phyloP scores from a whole-genome alignment of 768 basidiomycete species.

The Russula ochroleuca region DNA sequence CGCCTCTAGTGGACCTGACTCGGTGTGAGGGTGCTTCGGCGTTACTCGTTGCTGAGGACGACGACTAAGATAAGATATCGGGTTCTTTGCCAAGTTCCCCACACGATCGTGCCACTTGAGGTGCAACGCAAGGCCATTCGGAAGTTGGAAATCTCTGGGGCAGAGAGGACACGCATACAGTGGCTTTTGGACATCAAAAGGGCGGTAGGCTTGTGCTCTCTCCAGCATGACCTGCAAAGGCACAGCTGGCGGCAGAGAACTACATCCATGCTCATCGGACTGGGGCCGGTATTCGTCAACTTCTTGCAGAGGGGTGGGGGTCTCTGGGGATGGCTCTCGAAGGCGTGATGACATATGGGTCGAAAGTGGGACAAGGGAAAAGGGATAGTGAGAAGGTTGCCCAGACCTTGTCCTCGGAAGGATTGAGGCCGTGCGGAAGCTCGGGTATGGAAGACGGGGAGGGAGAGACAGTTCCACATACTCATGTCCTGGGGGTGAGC shows the following conservation, averaged over 20 bases:
- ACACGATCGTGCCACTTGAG: constrained; percentile 28
- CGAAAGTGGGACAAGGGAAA: neutral
- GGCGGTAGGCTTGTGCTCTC: neutral
- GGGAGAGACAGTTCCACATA: neutral
- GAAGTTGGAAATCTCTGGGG: constrained; percentile 22
- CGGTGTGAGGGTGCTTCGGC: neutral
- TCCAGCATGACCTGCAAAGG: constrained; percentile 3
- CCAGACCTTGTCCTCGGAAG: neutral
- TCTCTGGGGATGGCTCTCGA: neutral
- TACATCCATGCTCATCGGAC: neutral
- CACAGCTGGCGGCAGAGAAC: neutral
- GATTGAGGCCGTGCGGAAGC: neutral
- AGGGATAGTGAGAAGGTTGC: neutral
- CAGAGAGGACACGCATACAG: constrained; percentile 25
- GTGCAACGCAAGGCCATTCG: constrained; percentile 27
- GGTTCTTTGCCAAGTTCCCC: neutral
- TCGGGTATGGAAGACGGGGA: constrained; percentile 1
- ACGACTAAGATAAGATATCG: neutral
- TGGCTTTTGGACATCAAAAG: neutral
- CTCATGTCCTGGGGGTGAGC: neutral
- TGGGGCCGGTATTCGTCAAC: neutral
- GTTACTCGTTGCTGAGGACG: neutral
- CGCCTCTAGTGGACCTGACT: neutral
- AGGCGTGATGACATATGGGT: neutral
- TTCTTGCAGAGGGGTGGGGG: neutral